Conservation (phyloP, 805 yeast genomes). For the Wickerhamomyces canadensis region DNA sequence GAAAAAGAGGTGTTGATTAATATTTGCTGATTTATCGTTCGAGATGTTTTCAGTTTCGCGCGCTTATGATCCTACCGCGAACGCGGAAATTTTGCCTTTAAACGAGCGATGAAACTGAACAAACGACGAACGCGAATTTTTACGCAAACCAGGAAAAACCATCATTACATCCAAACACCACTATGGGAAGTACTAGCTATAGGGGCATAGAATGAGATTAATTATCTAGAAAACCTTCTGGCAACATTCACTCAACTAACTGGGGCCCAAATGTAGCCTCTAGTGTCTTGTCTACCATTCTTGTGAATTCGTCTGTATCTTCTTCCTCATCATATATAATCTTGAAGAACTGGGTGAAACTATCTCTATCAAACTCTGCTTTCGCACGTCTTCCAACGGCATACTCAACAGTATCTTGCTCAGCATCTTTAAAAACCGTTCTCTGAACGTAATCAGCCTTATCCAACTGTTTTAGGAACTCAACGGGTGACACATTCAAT, state of each 20-base stretch:
- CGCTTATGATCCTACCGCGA: no score
- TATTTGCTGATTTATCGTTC: no score
- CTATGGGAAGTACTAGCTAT: no score
- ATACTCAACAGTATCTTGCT: constrained; percentile 23
- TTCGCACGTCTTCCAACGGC: constrained; percentile 25
- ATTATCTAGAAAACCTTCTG: no score
- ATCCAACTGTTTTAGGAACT: constrained; percentile 21
- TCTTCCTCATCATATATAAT: constrained; percentile 20
- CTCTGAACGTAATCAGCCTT: constrained; percentile 22
- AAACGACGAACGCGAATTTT: no score
- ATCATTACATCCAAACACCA: no score
- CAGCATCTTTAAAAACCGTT: constrained; percentile 10
- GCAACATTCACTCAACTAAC: neutral
- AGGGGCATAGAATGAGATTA: no score
- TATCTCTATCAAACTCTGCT: constrained; percentile 22
- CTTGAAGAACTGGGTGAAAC: constrained; percentile 18
- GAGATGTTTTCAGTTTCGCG: neutral
- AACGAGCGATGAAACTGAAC: no score
- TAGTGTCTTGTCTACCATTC: constrained; percentile 10
- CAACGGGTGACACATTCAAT: constrained; percentile 13
- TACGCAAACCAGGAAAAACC: no score
- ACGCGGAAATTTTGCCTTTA: no score
- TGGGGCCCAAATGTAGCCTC: constrained; percentile 13
- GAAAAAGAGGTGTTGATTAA: neutral
- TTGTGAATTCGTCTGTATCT: constrained; percentile 12